Percentiles rank a stretch among this genome's conserved stretches.
Evolutionary conservation across 2,329 filamentous ascomycete species (phyloP).

Genomic region (Phialophora verrucosa): DNA sequence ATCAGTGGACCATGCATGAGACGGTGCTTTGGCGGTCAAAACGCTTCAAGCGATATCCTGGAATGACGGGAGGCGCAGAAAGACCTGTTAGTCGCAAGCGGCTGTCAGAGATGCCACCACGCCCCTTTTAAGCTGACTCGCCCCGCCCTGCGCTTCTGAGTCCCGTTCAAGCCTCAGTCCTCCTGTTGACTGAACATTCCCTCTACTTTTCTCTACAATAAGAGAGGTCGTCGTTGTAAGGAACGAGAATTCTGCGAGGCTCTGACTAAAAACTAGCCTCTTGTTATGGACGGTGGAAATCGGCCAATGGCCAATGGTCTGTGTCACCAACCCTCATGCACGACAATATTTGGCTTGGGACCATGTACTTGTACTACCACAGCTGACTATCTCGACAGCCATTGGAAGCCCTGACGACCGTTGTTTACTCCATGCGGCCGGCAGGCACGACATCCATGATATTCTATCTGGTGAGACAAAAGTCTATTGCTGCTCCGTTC

Average conservation of each 20-base stretch:
- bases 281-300: constrained; percentile 6
- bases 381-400: not conserved
- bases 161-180: constrained; percentile 7
- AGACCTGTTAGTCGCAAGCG: not conserved
- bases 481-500: not conserved
- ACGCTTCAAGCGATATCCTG: constrained; percentile 6
- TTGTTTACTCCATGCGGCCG: not conserved
- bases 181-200: not conserved
- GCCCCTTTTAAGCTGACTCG: constrained; percentile 11
- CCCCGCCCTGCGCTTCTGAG: constrained; percentile 11
- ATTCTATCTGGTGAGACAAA: not conserved
- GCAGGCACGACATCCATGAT: not conserved
- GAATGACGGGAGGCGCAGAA: constrained; percentile 15
- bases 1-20: constrained; percentile 4
- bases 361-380: not conserved
- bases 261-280: constrained; percentile 4
- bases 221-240: not conserved
- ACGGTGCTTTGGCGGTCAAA: constrained; percentile 2
- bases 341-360: constrained; percentile 3
- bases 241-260: constrained; percentile 7
- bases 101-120: constrained; percentile 13
- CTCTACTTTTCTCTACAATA: not conserved
- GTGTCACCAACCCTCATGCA: constrained; percentile 26
- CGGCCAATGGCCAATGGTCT: constrained; percentile 25
- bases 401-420: not conserved